A percentile compares a stretch with the other conserved stretches of the same genome.
Evolutionary conservation across 768 basidiomycete genomes (phyloP).

Genomic region (Hemileccinum rubropunctum): DNA sequence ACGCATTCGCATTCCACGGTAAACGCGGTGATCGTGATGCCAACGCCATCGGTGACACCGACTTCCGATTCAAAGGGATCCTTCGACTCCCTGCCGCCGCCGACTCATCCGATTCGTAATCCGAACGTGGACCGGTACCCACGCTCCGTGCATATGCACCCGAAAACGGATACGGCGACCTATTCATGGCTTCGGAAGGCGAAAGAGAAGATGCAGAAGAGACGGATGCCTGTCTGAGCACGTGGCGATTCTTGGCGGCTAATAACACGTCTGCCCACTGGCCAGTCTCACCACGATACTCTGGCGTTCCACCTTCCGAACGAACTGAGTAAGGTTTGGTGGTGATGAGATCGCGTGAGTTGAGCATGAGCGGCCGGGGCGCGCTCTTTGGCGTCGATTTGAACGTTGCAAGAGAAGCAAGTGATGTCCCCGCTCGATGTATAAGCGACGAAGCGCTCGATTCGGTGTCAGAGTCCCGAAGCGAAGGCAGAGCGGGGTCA

Average conservation of each 20-base stretch:
- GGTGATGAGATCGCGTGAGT: constrained; percentile 45
- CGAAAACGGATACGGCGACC: constrained; percentile 25
- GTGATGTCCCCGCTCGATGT: constrained; percentile 37
- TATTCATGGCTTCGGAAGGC: constrained; percentile 46
- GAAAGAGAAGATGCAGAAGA: constrained; percentile 67
- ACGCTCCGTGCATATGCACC: constrained; percentile 9
- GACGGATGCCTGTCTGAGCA: constrained; percentile 50
- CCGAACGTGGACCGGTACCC: constrained; percentile 37
- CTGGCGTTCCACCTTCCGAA: constrained; percentile 37
- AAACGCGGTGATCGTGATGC: constrained; percentile 39
- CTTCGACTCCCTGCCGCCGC: constrained; percentile 42
- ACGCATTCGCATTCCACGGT: constrained; percentile 30
- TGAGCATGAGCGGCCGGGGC: constrained; percentile 67
- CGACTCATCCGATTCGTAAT: constrained; percentile 55
- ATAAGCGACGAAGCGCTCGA: constrained; percentile 29
- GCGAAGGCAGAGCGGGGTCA: not conserved
- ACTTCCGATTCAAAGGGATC: constrained; percentile 63
- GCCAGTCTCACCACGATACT: constrained; percentile 21
- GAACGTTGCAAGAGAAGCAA: constrained; percentile 45
- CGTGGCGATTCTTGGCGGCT: constrained; percentile 32
- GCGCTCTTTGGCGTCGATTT: constrained; percentile 44
- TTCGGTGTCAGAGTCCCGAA: constrained; percentile 23
- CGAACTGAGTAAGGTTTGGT: constrained; percentile 22
- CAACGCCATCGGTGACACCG: constrained; percentile 71
- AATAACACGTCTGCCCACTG: constrained; percentile 53